Percentiles rank a stretch among this genome's conserved stretches.
These are phyloP conservation scores for Wickerhamomyces strasburgensis DNA, from an alignment of 805 yeast genomes.

Conservation along the genomic window DNA sequence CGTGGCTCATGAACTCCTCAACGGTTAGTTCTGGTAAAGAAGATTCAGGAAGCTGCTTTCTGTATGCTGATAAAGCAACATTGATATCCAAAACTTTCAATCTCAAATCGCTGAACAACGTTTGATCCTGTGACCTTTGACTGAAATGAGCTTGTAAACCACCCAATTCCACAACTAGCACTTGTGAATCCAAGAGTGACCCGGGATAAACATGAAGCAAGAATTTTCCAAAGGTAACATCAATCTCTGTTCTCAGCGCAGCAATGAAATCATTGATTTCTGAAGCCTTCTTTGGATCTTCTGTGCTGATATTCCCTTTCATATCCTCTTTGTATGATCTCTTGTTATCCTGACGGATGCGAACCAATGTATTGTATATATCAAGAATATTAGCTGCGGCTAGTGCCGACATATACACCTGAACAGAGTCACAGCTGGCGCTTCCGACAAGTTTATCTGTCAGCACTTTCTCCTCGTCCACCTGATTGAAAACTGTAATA, in stretches of 20 bases:
- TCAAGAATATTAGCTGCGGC: conserved; percentile 82
- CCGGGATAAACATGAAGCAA: conserved; percentile 75
- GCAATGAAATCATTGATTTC: conserved; percentile 27
- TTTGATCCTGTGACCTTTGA: conserved; percentile 40
- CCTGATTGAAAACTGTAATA: conserved; percentile 64
- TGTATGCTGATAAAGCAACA: conserved; percentile 62
- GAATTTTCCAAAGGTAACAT: conserved; percentile 52
- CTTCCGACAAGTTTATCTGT: conserved; percentile 60
- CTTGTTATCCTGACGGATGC: conserved; percentile 70
- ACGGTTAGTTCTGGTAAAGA: conserved; percentile 41
- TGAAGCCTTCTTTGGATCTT: conserved; percentile 14
- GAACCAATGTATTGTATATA: conserved; percentile 60
- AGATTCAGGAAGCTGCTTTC: conserved; percentile 46
- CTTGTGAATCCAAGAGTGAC: conserved; percentile 72
- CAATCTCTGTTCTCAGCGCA: conserved; percentile 59
- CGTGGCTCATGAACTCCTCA: conserved; percentile 49
- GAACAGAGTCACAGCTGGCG: conserved; percentile 45
- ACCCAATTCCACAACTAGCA: conserved; percentile 56
- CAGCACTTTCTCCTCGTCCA: conserved; percentile 37
- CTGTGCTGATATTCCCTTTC: conserved; percentile 40
- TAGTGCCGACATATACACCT: conserved; percentile 71
- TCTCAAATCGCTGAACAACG: conserved; percentile 46
- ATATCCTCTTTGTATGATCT: conserved; percentile 73
- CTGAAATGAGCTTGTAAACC: conserved; percentile 47
- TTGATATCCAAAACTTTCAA: conserved; percentile 57